phyloP scores from a whole-genome alignment of 345 rosid species.

The Punica granatum region DNA sequence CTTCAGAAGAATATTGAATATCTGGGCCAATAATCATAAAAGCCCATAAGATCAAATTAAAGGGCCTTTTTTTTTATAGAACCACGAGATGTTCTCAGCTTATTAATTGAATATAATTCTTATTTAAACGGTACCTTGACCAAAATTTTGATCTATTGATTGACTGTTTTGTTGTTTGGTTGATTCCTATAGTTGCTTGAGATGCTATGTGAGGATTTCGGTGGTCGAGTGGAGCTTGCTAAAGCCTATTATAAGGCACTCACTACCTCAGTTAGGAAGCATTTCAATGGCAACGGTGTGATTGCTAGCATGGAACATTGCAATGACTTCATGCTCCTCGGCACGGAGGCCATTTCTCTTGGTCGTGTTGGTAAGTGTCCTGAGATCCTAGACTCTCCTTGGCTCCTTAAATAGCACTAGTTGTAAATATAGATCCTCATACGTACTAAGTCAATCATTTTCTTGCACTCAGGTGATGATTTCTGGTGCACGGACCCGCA shows the following conservation, averaged over 20 bases:
- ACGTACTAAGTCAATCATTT: too few relatives aligned
- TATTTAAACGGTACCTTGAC: too few relatives aligned
- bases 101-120: too few relatives aligned
- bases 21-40: too few relatives aligned
- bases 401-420: too few relatives aligned
- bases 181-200: conserved; percentile 80
- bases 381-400: background rate
- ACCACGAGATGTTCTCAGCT: too few relatives aligned
- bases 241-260: conserved; percentile 76
- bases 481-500: conserved; percentile 99
- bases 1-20: too few relatives aligned
- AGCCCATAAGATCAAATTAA: too few relatives aligned
- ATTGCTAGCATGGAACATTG: conserved; percentile 99
- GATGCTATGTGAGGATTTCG: conserved; percentile 76
- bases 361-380: conserved; percentile 85
- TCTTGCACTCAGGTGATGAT: conserved; percentile 67
- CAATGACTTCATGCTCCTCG: conserved; percentile 97
- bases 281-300: conserved; percentile 89
- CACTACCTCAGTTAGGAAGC: conserved; percentile 68
- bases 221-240: conserved; percentile 89
- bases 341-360: conserved; percentile 85
- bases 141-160: too few relatives aligned
- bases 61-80: too few relatives aligned
- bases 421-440: too few relatives aligned
- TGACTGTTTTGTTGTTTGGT: too few relatives aligned